phyloP scores from a whole-genome alignment of 176 grass and related monocot species.

The Zoysia japonica region DNA sequence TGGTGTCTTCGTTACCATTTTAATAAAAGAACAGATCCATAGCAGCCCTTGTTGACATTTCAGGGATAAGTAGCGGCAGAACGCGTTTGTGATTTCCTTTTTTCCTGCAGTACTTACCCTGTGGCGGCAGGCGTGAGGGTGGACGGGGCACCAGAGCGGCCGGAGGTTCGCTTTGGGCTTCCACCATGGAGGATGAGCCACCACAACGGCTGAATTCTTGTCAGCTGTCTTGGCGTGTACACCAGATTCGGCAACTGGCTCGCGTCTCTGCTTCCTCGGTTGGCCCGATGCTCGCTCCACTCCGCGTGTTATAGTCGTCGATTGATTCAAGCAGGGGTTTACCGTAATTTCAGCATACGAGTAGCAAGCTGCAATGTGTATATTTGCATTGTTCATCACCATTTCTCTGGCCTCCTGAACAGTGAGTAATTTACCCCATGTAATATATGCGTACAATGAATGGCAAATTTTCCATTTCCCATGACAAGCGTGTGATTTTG shows the following conservation, averaged over 20 bases:
- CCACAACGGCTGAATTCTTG: slow-evolving; percentile 41
- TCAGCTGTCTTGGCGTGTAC: not conserved
- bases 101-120: slow-evolving; percentile 39
- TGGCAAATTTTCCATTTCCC: slow-evolving; percentile 19
- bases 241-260: not conserved
- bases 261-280: not conserved
- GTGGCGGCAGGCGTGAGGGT: slow-evolving; percentile 19
- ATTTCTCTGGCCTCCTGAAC: not conserved
- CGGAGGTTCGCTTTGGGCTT: slow-evolving; percentile 38
- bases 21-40: not conserved
- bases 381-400: slow-evolving; percentile 17
- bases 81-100: not conserved
- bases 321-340: not conserved
- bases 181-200: slow-evolving; percentile 71
- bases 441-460: slow-evolving; percentile 36
- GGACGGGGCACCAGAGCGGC: slow-evolving; percentile 41
- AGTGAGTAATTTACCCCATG: slow-evolving; percentile 24
- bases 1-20: no score
- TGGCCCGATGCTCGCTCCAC: not conserved
- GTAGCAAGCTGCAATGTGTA: slow-evolving; percentile 26
- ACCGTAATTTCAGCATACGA: slow-evolving; percentile 1
- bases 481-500: not conserved
- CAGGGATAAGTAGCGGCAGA: not conserved
- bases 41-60: not conserved
- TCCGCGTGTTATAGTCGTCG: not conserved